A percentile compares a stretch with the other conserved stretches of the same genome.
Evolutionary conservation across 371 early-diverging fungal genomes (phyloP).

Genomic region (Polyrhizophydium stewartii): DNA sequence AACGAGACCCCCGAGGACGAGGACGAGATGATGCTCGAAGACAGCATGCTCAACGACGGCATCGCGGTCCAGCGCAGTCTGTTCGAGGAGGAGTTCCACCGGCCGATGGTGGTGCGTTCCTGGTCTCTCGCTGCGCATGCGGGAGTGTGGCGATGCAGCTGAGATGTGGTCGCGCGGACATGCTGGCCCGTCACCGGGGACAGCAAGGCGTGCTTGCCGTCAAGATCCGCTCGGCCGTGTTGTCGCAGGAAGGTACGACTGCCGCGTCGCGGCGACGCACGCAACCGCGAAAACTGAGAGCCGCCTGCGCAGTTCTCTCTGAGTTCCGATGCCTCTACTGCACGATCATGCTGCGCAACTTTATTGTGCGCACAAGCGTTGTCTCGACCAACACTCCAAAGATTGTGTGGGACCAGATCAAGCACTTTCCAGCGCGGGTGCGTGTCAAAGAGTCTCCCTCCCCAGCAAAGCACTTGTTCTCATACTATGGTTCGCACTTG

Average conservation of each 20-base stretch:
- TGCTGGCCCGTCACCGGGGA: no score
- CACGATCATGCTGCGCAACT: conserved; percentile 17
- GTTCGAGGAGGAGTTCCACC: conserved; percentile 9
- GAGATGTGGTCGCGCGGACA: background rate
- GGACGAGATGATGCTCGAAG: background rate
- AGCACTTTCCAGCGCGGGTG: conserved; percentile 29
- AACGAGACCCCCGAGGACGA: background rate
- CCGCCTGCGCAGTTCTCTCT: background rate
- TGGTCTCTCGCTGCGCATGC: background rate
- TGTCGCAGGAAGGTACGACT: conserved; percentile 3
- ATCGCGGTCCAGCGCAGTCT: conserved; percentile 7
- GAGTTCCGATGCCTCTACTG: conserved; percentile 7
- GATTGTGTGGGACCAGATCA: conserved; percentile 25
- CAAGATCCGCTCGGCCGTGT: conserved; percentile 15
- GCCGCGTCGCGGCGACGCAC: background rate
- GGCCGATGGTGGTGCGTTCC: conserved; percentile 16
- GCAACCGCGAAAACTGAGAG: background rate
- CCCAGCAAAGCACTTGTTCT: background rate
- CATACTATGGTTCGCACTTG: background rate
- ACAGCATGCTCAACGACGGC: conserved; percentile 10
- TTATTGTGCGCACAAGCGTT: conserved; percentile 16
- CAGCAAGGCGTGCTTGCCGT: conserved; percentile 21
- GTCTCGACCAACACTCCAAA: conserved; percentile 5
- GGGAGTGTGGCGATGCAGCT: background rate
- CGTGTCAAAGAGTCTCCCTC: background rate